Conservation (phyloP, 2,329 filamentous ascomycete genomes). For the Trichoderma sp. region DNA sequence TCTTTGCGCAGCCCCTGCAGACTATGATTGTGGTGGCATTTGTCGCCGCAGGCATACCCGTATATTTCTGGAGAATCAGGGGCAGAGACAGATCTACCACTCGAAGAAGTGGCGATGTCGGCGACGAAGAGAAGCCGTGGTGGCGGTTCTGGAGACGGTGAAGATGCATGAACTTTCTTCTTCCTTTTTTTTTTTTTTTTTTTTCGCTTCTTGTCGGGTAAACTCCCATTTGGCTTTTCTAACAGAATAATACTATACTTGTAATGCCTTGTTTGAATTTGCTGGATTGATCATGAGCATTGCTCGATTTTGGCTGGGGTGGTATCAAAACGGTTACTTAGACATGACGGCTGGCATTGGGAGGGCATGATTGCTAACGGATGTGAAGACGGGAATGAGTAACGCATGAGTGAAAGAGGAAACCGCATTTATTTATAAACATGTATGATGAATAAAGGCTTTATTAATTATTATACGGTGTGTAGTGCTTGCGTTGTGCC, state of each 20-base stretch:
- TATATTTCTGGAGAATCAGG: constrained; percentile 85
- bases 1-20: constrained; percentile 88
- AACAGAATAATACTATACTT: background rate
- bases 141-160: constrained; percentile 60
- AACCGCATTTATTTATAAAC: background rate
- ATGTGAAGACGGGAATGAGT: background rate
- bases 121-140: constrained; percentile 36
- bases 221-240: background rate
- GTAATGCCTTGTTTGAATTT: background rate
- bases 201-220: background rate
- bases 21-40: constrained; percentile 84
- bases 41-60: constrained; percentile 75
- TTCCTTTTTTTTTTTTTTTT: background rate
- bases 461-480: background rate
- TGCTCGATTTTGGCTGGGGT: background rate
- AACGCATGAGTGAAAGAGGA: background rate
- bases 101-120: constrained; percentile 39
- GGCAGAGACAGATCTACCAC: constrained; percentile 52
- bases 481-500: background rate
- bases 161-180: background rate
- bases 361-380: background rate
- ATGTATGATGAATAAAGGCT: background rate
- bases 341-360: background rate
- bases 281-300: background rate
- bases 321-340: background rate